phyloP scores from a whole-genome alignment of 2,329 filamentous ascomycete species.

The Fusarium nurragi region DNA sequence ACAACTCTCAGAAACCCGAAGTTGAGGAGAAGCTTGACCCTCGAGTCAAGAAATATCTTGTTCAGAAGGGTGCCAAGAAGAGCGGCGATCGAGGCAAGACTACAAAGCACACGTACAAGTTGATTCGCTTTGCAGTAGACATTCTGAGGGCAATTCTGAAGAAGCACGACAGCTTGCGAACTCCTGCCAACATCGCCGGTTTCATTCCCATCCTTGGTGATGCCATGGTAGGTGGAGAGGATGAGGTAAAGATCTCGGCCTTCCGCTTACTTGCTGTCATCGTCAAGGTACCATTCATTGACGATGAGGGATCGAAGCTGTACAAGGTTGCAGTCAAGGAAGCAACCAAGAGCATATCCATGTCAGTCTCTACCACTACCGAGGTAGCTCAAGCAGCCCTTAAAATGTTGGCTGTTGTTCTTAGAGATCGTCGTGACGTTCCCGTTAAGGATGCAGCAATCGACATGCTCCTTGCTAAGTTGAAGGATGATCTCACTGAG shows the following conservation, averaged over 20 bases:
- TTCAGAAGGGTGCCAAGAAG: slow-evolving; percentile 82
- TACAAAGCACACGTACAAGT: slow-evolving; percentile 85
- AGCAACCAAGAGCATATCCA: slow-evolving; percentile 82
- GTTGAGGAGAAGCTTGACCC: slow-evolving; percentile 67
- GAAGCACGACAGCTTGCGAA: slow-evolving; percentile 84
- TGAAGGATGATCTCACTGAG: slow-evolving; percentile 91
- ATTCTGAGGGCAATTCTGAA: slow-evolving; percentile 85
- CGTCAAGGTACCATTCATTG: slow-evolving; percentile 82
- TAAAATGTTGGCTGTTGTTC: slow-evolving; percentile 85
- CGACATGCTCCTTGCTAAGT: slow-evolving; percentile 80
- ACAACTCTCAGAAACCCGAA: slow-evolving; percentile 68
- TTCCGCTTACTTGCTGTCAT: slow-evolving; percentile 87
- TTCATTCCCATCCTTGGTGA: slow-evolving; percentile 93
- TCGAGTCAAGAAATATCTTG: slow-evolving; percentile 76
- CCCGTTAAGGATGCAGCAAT: slow-evolving; percentile 82
- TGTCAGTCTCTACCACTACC: slow-evolving; percentile 78
- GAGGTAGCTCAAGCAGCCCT: slow-evolving; percentile 88
- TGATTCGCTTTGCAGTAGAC: slow-evolving; percentile 88
- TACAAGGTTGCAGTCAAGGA: slow-evolving; percentile 85
- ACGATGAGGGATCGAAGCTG: slow-evolving; percentile 70
- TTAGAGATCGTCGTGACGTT: slow-evolving; percentile 82
- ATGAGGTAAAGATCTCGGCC: slow-evolving; percentile 90
- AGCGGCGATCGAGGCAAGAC: slow-evolving; percentile 75
- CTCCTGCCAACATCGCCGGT: slow-evolving; percentile 79
- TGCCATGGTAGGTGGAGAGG: slow-evolving; percentile 81